These are phyloP conservation scores for Ecytonucleospora hepatopenaei DNA, from an alignment of 371 early-diverging fungal genomes.

Conservation along the genomic window DNA sequence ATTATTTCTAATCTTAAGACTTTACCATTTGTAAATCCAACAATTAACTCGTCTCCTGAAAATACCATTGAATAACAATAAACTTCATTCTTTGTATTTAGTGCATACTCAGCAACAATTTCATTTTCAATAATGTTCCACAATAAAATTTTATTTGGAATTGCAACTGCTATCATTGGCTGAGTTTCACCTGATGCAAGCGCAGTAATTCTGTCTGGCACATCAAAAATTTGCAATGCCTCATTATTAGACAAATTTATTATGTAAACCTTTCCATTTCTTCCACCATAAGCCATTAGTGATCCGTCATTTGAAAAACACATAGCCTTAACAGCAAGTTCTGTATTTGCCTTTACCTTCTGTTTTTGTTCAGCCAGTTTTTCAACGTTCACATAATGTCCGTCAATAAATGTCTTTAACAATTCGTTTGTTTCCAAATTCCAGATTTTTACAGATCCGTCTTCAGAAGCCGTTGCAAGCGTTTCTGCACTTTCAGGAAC, in stretches of 20 bases:
- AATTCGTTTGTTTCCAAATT: constrained; percentile 49
- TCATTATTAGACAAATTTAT: constrained; percentile 41
- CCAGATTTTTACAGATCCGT: constrained; percentile 54
- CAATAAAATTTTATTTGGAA: constrained; percentile 41
- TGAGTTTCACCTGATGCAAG: constrained; percentile 50
- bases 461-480: constrained; percentile 43
- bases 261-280: constrained; percentile 46
- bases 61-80: constrained; percentile 41
- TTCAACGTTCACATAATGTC: constrained; percentile 20
- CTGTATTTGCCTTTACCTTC: constrained; percentile 4
- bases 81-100: constrained; percentile 28
- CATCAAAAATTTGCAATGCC: constrained; percentile 27
- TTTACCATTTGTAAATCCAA: constrained; percentile 47
- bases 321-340: constrained; percentile 41
- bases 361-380: constrained; percentile 17
- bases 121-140: constrained; percentile 52
- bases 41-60: constrained; percentile 38
- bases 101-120: constrained; percentile 28
- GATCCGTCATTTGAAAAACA: constrained; percentile 51
- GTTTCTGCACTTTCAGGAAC: constrained; percentile 35
- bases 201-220: constrained; percentile 35
- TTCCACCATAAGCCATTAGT: constrained; percentile 51
- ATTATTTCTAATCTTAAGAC: constrained; percentile 35
- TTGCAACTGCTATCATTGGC: constrained; percentile 48
- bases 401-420: constrained; percentile 60